A percentile compares a stretch with the other conserved stretches of the same genome.
These are phyloP conservation scores for Hortiboletus campestris DNA, from an alignment of 768 basidiomycete genomes.

Conservation along the genomic window DNA sequence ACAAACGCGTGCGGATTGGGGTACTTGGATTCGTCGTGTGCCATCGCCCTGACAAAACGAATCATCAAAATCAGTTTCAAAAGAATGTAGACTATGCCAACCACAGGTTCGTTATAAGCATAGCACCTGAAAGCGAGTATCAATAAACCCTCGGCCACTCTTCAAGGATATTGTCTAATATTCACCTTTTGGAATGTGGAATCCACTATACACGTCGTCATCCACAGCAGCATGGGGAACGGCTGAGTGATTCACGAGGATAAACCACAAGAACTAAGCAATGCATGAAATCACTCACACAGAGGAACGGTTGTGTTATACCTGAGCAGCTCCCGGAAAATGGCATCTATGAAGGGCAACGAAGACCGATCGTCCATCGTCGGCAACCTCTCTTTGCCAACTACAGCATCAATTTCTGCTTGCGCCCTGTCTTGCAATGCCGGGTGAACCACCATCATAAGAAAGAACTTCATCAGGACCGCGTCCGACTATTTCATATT, in stretches of 20 bases:
- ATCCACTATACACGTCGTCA: slow-evolving; percentile 42
- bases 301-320: neutral
- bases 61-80: neutral
- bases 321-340: slow-evolving; percentile 2
- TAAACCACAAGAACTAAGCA: neutral
- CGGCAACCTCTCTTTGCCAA: neutral
- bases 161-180: neutral
- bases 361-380: slow-evolving; percentile 3
- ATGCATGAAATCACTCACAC: neutral
- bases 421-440: slow-evolving; percentile 3
- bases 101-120: slow-evolving; percentile 8
- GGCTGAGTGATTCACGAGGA: neutral
- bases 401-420: slow-evolving; percentile 3
- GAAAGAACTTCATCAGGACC: slow-evolving; percentile 7
- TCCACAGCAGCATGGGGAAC: slow-evolving; percentile 31
- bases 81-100: neutral
- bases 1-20: no score
- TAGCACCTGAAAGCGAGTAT: neutral
- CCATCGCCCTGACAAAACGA: no score
- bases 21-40: no score
- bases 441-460: slow-evolving; percentile 9
- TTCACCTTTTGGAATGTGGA: slow-evolving; percentile 45
- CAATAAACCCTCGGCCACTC: no score
- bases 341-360: slow-evolving; percentile 9
- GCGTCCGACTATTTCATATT: neutral